A percentile compares a stretch with the other conserved stretches of the same genome.
These are phyloP conservation scores for Tolypocladium inflatum DNA, from an alignment of 2,329 filamentous ascomycete genomes.

Conservation along the genomic window DNA sequence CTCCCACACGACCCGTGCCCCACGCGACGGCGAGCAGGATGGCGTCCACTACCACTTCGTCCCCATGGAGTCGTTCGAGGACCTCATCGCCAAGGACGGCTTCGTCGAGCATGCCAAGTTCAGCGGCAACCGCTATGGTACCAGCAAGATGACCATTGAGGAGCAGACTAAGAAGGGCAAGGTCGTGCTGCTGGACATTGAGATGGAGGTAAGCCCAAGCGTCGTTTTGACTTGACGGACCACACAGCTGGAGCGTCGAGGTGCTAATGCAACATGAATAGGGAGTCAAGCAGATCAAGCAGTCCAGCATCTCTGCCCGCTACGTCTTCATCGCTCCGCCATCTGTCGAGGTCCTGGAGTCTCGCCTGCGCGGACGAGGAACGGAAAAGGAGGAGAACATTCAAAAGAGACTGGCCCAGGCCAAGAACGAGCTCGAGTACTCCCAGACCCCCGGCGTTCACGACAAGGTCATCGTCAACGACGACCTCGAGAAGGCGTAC, in stretches of 20 bases:
- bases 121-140: conserved; percentile 80
- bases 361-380: conserved; percentile 61
- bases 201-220: conserved; percentile 66
- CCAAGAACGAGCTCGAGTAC: conserved; percentile 65
- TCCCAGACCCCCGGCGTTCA: conserved; percentile 52
- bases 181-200: conserved; percentile 84
- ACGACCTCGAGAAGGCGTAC: conserved; percentile 40
- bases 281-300: conserved; percentile 88
- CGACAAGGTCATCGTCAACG: conserved; percentile 29
- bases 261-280: conserved; percentile 4
- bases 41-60: conserved; percentile 79
- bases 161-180: conserved; percentile 61
- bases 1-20: conserved; percentile 71
- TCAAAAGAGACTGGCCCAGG: conserved; percentile 59
- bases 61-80: conserved; percentile 54
- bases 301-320: conserved; percentile 61
- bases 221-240: not conserved
- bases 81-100: conserved; percentile 55
- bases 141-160: conserved; percentile 68
- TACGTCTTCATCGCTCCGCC: conserved; percentile 84
- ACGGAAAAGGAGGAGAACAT: conserved; percentile 72
- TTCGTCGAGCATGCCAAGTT: conserved; percentile 87
- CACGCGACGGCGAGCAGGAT: conserved; percentile 64
- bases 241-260: not conserved
- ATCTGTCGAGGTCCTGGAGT: conserved; percentile 62